Conservation (phyloP, 169 alveolate species). For the Babesia caballi region DNA sequence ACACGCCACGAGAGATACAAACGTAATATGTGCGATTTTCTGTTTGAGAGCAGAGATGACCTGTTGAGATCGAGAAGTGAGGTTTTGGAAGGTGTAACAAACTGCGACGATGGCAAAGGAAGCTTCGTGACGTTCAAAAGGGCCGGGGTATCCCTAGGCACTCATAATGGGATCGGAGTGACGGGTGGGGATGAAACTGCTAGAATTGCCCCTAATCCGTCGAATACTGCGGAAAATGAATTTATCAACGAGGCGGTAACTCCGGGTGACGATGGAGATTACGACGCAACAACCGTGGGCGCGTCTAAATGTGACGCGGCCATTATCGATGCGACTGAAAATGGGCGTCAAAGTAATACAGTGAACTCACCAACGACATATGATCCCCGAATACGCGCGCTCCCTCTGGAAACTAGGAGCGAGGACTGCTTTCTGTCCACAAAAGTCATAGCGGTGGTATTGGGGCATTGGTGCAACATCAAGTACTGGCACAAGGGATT, state of each 20-base stretch:
- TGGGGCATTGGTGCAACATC: conserved; percentile 9
- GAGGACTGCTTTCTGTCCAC: conserved; percentile 36
- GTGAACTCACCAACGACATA: neutral
- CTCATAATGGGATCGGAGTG: too few species aligned
- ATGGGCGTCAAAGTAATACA: too few species aligned
- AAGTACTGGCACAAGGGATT: conserved; percentile 43
- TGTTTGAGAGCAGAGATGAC: neutral
- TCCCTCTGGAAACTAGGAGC: neutral
- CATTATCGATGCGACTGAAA: too few species aligned
- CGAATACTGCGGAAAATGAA: neutral
- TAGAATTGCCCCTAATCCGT: too few species aligned
- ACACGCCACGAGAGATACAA: neutral
- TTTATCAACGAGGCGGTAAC: neutral
- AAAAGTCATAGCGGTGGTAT: conserved; percentile 15
- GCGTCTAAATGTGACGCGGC: neutral
- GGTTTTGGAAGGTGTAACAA: neutral
- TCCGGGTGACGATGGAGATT: neutral
- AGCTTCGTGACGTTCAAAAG: conserved; percentile 6
- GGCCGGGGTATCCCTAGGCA: too few species aligned
- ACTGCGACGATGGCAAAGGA: neutral
- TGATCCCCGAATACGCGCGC: neutral
- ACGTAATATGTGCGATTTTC: neutral
- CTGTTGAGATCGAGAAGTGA: conserved; percentile 2
- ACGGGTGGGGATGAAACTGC: too few species aligned
- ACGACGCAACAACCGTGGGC: too few species aligned